A percentile compares a stretch with the other conserved stretches of the same genome.
These are phyloP conservation scores for Arthromyces matolae DNA, from an alignment of 768 basidiomycete genomes.

Conservation along the genomic window DNA sequence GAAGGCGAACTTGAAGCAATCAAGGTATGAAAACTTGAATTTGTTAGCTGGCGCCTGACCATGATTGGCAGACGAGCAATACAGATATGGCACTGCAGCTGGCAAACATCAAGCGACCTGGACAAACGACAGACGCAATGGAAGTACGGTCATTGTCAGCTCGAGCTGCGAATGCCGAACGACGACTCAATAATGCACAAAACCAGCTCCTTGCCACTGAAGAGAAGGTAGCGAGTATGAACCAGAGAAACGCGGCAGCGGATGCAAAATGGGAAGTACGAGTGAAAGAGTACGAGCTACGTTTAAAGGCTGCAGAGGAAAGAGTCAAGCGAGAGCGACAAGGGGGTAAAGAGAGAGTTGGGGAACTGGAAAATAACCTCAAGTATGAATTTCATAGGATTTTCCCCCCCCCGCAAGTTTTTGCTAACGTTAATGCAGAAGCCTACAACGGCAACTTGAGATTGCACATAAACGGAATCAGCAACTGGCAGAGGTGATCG, in stretches of 20 bases:
- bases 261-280: conserved; percentile 93
- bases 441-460: conserved; percentile 72
- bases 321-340: conserved; percentile 91
- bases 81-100: conserved; percentile 73
- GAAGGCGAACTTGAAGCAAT: conserved; percentile 88
- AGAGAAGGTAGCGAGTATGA: conserved; percentile 74
- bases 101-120: conserved; percentile 53
- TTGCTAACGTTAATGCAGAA: too few relatives aligned
- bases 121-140: conserved; percentile 54
- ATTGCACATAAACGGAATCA: conserved; percentile 70
- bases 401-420: too few relatives aligned
- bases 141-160: conserved; percentile 69
- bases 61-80: conserved; percentile 60
- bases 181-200: conserved; percentile 77
- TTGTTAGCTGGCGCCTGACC: too few relatives aligned
- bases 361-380: conserved; percentile 66
- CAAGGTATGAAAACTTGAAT: conserved; percentile 54
- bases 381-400: conserved; percentile 53
- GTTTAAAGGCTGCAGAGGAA: conserved; percentile 83
- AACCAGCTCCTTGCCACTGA: conserved; percentile 84
- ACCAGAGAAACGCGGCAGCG: conserved; percentile 64
- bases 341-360: conserved; percentile 83
- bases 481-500: conserved; percentile 54
- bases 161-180: conserved; percentile 81
- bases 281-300: conserved; percentile 87